A percentile compares a stretch with the other conserved stretches of the same genome.
Conservation (phyloP, 2,329 filamentous ascomycete species). For the Colletotrichum graminicola region DNA sequence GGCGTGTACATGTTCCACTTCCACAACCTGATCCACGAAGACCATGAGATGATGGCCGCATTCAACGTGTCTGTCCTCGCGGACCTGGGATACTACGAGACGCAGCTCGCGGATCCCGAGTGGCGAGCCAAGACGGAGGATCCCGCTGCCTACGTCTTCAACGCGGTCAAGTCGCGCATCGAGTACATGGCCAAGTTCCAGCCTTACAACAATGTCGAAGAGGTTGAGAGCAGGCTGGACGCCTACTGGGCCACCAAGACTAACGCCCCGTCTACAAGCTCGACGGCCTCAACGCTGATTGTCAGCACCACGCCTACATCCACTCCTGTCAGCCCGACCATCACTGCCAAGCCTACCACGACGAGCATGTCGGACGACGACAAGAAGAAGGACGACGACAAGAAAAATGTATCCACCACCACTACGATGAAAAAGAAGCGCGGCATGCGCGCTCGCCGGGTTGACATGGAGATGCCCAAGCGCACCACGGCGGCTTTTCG, state of each 20-base stretch:
- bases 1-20: constrained; percentile 62
- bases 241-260: constrained; percentile 48
- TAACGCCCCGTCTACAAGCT: not conserved
- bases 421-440: constrained; percentile 25
- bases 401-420: constrained; percentile 21
- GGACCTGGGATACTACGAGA: constrained; percentile 55
- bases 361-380: constrained; percentile 21
- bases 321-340: not conserved
- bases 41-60: constrained; percentile 59
- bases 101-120: constrained; percentile 52
- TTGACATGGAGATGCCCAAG: constrained; percentile 27
- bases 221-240: constrained; percentile 48
- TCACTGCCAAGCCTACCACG: constrained; percentile 3
- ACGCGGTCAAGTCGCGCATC: constrained; percentile 48
- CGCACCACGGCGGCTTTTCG: constrained; percentile 7
- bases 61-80: constrained; percentile 55
- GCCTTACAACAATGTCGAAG: constrained; percentile 51
- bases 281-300: constrained; percentile 1
- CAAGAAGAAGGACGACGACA: constrained; percentile 25
- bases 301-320: not conserved
- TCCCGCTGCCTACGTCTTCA: constrained; percentile 45
- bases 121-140: constrained; percentile 51
- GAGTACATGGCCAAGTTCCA: constrained; percentile 50
- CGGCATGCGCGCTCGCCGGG: constrained; percentile 22
- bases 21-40: constrained; percentile 58